phyloP scores from a whole-genome alignment of 2,329 filamentous ascomycete species.

The Aspergillus awamori region DNA sequence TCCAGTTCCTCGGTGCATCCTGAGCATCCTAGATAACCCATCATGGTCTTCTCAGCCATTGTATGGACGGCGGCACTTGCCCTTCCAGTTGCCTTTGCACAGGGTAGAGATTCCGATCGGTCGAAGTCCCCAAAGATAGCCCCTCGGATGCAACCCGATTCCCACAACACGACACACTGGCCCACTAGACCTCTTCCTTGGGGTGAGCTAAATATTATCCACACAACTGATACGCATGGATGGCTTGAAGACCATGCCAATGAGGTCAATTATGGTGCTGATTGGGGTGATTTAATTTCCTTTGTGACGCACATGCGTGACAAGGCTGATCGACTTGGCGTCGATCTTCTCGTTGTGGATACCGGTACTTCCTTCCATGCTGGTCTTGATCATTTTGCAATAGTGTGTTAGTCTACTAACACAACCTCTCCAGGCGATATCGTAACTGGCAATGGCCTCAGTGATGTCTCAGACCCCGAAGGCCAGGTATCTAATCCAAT shows the following conservation, averaged over 20 bases:
- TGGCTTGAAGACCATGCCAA: conserved; percentile 2
- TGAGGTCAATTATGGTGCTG: conserved; percentile 4
- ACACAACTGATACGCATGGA: conserved; percentile 8
- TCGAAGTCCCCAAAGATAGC: not conserved
- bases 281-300: conserved; percentile 1
- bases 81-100: not conserved
- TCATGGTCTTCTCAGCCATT: too few relatives aligned
- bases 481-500: not conserved
- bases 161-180: not conserved
- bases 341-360: conserved; percentile 9
- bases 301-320: conserved; percentile 7
- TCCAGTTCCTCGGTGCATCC: too few relatives aligned
- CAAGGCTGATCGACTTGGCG: not conserved
- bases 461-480: not conserved
- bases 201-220: conserved; percentile 4
- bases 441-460: conserved; percentile 1
- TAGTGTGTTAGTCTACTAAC: not conserved
- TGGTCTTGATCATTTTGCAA: not conserved
- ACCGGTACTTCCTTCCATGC: not conserved
- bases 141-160: not conserved
- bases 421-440: not conserved
- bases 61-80: not conserved
- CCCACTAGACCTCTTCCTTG: conserved; percentile 1
- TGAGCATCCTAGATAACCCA: too few relatives aligned
- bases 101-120: not conserved